phyloP scores from a whole-genome alignment of 2,329 filamentous ascomycete genomes.

The Penicillium crustosum region DNA sequence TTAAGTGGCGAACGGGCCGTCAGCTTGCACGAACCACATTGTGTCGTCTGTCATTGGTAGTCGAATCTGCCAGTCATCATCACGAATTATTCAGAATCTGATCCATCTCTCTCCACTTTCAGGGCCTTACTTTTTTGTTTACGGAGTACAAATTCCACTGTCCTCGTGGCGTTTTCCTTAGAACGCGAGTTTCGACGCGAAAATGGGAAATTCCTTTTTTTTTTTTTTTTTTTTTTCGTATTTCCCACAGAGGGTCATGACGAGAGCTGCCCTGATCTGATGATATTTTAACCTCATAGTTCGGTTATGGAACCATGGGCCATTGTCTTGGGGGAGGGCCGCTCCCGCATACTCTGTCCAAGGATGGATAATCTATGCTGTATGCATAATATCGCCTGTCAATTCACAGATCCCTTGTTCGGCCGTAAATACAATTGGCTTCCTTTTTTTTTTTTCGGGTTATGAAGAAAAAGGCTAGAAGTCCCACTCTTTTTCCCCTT shows the following conservation, averaged over 20 bases:
- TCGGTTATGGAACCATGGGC: constrained; percentile 15
- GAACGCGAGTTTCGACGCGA: neutral
- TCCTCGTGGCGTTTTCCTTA: constrained; percentile 6
- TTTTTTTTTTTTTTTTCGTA: neutral
- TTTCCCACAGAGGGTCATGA: too few relatives aligned
- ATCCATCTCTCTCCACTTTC: constrained; percentile 12
- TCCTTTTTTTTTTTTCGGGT: neutral
- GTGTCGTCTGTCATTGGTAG: constrained; percentile 14
- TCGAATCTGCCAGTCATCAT: constrained; percentile 17
- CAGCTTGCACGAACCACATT: constrained; percentile 18
- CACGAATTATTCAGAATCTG: constrained; percentile 17
- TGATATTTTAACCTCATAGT: neutral
- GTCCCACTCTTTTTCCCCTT: neutral
- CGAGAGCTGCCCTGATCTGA: neutral
- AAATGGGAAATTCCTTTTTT: neutral
- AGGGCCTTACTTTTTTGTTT: constrained; percentile 5
- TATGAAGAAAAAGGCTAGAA: neutral
- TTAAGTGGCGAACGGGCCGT: constrained; percentile 19
- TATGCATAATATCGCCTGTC: neutral
- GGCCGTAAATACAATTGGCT: neutral
- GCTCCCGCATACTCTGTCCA: constrained; percentile 5
- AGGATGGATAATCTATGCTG: neutral
- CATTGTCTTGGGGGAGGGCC: constrained; percentile 10
- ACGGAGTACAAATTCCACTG: neutral
- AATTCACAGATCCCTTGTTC: neutral